Conservation (phyloP, 2,329 filamentous ascomycete genomes). For the Colletotrichum brevisporum region DNA sequence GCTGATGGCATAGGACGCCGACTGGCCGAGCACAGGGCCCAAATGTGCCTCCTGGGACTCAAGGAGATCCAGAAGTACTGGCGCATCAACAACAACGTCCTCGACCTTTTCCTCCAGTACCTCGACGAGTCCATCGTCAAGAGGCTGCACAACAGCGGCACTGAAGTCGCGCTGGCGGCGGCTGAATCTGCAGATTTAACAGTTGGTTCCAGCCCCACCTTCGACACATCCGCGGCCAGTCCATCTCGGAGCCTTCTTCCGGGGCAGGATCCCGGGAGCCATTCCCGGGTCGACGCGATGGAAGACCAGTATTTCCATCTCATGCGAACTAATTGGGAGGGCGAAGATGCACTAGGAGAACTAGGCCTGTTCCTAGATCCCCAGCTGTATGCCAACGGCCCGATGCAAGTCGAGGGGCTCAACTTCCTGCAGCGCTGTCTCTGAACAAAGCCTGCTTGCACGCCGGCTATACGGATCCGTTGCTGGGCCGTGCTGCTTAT, state of each 20-base stretch:
- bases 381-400: conserved; percentile 44
- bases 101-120: conserved; percentile 55
- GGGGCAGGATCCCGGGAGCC: background rate
- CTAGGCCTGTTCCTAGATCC: conserved; percentile 51
- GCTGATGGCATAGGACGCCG: conserved; percentile 50
- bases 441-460: conserved; percentile 17
- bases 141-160: conserved; percentile 46
- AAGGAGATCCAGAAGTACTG: conserved; percentile 57
- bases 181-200: conserved; percentile 1
- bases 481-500: too few species aligned
- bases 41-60: conserved; percentile 54
- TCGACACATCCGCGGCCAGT: conserved; percentile 2
- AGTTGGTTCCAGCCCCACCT: conserved; percentile 17
- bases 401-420: conserved; percentile 48
- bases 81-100: conserved; percentile 56
- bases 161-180: conserved; percentile 19
- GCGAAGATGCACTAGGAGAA: conserved; percentile 52
- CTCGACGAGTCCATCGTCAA: conserved; percentile 55
- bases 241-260: background rate
- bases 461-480: background rate
- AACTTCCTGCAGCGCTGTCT: conserved; percentile 49
- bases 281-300: conserved; percentile 45
- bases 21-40: conserved; percentile 54
- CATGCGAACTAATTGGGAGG: conserved; percentile 52
- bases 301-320: conserved; percentile 55